Evolutionary conservation across 768 basidiomycete genomes (phyloP), one percentile per base, ranked within the genome.

Genomic region (Rhizopogon vulgaris): DNA sequence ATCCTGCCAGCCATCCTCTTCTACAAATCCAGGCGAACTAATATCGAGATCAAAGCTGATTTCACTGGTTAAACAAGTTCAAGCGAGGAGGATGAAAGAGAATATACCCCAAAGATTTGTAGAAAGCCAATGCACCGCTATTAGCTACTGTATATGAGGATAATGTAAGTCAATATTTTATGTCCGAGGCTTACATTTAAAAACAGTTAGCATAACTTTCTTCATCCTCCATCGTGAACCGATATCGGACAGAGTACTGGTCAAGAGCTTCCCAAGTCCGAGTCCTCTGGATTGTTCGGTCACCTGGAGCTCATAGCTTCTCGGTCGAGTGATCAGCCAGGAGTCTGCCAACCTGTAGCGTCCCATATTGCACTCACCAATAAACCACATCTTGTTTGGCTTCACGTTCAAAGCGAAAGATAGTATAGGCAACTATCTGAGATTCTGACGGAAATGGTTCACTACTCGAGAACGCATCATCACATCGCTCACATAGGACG

Each of bases 261-360:
- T 72, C 45, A 92, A 63, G 18, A 64, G 58, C 52, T 67, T 78
- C 0, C 90, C 90, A 1, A 88, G 64, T 2, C 90, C 87, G 25
- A 63, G 63, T 4, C 84, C 71, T 53, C 74, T 77, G 12, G 59
- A 65, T 1, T 58, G 41, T 36, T 66, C 45, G 0, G 71, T 65
- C 2, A 91, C 77, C 60, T 93, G 90, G 3, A 91, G 67, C 48
- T 93, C 90, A 62, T 93, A 93, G 63, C 90, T 92, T 52, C 27
- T 38, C 9, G 10, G 7, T 25, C 11, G 30, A 39, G 28, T 55
- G 48, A 53, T 43, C 11, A 38, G 30, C 41, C 9, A 15, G 18
- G 18, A 46, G 18, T 22, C 5, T 22, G 8, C 11, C n/a, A 49
- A 25, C 18, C 24, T 25, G 14, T 15, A 52, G 24, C 12, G 30